Evolutionary conservation across 306 rosid species (phyloP).

Genomic region (Aeschynomene evenia): DNA sequence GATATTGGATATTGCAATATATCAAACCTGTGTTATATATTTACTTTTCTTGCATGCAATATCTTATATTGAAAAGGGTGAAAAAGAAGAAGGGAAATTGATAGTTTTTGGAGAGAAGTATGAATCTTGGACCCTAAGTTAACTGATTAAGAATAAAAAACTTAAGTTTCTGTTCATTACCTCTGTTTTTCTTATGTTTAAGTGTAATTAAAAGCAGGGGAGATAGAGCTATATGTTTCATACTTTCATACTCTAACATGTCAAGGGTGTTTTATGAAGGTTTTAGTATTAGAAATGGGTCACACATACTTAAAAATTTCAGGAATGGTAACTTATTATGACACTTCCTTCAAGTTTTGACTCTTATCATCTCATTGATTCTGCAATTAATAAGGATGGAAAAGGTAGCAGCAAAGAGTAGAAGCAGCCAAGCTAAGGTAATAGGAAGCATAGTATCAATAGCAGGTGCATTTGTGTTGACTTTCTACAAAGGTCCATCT

Average conservation of each 20-base stretch:
- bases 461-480: conserved; percentile 76
- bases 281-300: background rate
- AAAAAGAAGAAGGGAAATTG: too few relatives aligned
- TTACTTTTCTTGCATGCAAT: background rate
- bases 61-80: background rate
- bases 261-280: too few relatives aligned
- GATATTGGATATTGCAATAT: too few relatives aligned
- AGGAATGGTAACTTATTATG: background rate
- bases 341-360: background rate
- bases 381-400: conserved; percentile 69
- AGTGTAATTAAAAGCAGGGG: background rate
- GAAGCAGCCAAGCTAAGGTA: conserved; percentile 77
- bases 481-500: conserved; percentile 71
- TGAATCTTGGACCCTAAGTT: background rate
- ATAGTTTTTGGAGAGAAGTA: background rate
- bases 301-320: background rate
- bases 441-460: conserved; percentile 78
- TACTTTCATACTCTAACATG: too few relatives aligned
- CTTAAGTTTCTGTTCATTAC: background rate
- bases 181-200: background rate
- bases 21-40: background rate
- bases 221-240: background rate
- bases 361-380: background rate
- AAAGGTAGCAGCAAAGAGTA: conserved; percentile 52
- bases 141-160: background rate